Evolutionary conservation across 2,329 filamentous ascomycete genomes (phyloP), one percentile per base, ranked within the genome.

Genomic region (Cytospora schulzeri): DNA sequence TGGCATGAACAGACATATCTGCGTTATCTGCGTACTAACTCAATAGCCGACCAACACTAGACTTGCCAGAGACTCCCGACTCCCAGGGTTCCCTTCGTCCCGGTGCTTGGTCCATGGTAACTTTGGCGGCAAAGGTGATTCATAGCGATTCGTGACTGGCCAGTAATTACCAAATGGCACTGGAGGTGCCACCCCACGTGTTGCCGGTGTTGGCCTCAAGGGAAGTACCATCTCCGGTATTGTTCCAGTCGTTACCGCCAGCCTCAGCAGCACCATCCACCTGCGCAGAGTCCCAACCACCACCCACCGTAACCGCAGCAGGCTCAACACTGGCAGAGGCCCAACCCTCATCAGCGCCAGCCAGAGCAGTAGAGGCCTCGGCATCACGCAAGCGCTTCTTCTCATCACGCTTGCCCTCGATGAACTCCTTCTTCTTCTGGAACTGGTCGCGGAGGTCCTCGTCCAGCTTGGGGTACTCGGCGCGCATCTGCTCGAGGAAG

Each of bases 371-470:
- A n/a, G 52, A 50, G 9, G 15, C 53, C 52, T 51, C 60, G 52
- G 52, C 41, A n/a, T 38, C 48, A 19, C 53, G 60, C 12, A 45
- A 35, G n/a, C 55, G 55, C 33, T 54, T 62, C 35, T 45, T 45
- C 65, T 65, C 62, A 15, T 53, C 50, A 41, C 55, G 55, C 65
- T 67, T 67, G 31, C 53, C 55, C 52, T 62, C 54, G 51, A 66
- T 62, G 62, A 52, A 65, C 1, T 59, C 54, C 51, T 67, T 67
- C 59, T 67, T 67, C 58, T 62, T 53, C 15, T 65, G 33, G 33
- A 67, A 67, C 38, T 64, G 59, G 55, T 60, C 48, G 62, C 62
- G 60, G 38, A 67, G 31, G 55, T 62, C 62, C 31, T 62, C 51
- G 55, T 67, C 62, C 14, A 67, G 62, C 56, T 65, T 55, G 19